Conservation (phyloP, 2,329 filamentous ascomycete genomes). For the Grosmannia clavigera region DNA sequence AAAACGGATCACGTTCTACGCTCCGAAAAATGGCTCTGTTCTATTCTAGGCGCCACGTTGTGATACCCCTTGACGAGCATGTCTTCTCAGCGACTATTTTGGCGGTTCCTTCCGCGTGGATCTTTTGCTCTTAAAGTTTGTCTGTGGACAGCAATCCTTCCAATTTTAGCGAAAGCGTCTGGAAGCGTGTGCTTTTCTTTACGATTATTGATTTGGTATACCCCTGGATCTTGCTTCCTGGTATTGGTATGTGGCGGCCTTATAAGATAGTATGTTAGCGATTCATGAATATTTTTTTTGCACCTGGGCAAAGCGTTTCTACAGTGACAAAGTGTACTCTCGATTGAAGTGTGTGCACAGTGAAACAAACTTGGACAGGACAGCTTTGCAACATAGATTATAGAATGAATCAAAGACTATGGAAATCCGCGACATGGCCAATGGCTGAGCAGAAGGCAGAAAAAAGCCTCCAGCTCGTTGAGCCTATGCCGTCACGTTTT, state of each 20-base stretch:
- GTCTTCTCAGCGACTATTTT: background rate
- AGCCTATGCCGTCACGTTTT: background rate
- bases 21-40: background rate
- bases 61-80: conserved; percentile 3
- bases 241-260: conserved; percentile 9
- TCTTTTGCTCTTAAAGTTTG: background rate
- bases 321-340: too few species aligned
- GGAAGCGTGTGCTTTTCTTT: conserved; percentile 1
- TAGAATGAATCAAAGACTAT: background rate
- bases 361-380: too few species aligned
- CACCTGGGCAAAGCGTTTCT: too few species aligned
- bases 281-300: background rate
- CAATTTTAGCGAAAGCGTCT: background rate
- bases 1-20: background rate
- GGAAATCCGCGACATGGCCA: background rate
- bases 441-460: background rate
- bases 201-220: conserved; percentile 14
- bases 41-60: background rate
- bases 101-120: background rate
- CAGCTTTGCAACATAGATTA: background rate
- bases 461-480: background rate
- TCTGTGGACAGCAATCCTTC: background rate
- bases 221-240: conserved; percentile 11
- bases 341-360: too few species aligned
- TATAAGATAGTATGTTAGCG: conserved; percentile 4